Conservation (phyloP, 352 stramenopile species). For the Globisporangium paroecandrum region DNA sequence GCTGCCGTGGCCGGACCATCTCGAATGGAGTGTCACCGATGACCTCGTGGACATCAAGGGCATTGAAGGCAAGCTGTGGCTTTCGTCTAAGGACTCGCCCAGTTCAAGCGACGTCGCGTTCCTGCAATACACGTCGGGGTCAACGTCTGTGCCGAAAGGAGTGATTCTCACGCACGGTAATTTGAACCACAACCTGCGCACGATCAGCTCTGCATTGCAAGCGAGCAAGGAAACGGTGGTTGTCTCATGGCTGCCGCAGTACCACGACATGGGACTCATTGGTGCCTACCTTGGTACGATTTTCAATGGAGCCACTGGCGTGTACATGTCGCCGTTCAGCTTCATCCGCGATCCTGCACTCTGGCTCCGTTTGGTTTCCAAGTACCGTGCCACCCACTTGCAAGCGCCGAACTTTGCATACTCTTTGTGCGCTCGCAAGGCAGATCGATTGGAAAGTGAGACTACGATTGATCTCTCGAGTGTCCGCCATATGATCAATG, state of each 20-base stretch:
- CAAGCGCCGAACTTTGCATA: slow-evolving; percentile 99
- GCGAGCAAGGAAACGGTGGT: slow-evolving; percentile 91
- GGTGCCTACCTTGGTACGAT: slow-evolving; percentile 87
- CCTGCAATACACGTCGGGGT: slow-evolving; percentile 99
- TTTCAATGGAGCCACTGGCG: slow-evolving; percentile 88
- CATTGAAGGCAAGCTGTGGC: slow-evolving; percentile 41
- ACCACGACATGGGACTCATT: slow-evolving; percentile 99
- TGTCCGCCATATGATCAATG: slow-evolving; percentile 97
- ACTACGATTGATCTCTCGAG: slow-evolving; percentile 86
- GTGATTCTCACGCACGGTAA: slow-evolving; percentile 97
- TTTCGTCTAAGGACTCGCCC: slow-evolving; percentile 32
- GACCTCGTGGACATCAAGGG: slow-evolving; percentile 49
- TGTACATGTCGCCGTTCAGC: slow-evolving; percentile 97
- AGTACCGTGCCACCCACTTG: slow-evolving; percentile 93
- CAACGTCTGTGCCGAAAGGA: slow-evolving; percentile 96
- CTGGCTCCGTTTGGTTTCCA: slow-evolving; percentile 92
- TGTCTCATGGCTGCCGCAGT: slow-evolving; percentile 98
- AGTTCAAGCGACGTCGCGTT: slow-evolving; percentile 88
- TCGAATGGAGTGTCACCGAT: slow-evolving; percentile 88
- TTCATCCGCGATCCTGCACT: slow-evolving; percentile 96
- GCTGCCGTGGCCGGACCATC: slow-evolving; percentile 81
- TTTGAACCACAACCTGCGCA: slow-evolving; percentile 95
- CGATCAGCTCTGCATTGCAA: slow-evolving; percentile 93
- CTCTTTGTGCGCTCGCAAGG: slow-evolving; percentile 94
- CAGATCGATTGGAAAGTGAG: slow-evolving; percentile 40